Conservation (phyloP, 129 eudicot genomes). For the Lactuca sativa region DNA sequence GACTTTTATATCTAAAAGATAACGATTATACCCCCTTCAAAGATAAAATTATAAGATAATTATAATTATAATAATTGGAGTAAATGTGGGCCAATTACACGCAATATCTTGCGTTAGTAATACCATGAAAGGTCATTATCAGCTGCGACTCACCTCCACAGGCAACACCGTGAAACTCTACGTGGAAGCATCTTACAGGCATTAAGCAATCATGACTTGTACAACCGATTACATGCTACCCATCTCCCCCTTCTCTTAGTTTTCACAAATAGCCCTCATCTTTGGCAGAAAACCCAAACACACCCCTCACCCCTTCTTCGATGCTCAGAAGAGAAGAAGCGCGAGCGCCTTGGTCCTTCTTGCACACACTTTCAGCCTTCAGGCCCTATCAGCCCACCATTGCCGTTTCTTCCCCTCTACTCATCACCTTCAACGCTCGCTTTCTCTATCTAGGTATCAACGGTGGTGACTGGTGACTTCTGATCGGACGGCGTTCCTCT, state of each 20-base stretch:
- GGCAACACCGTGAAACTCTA: background rate
- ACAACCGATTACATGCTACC: conserved; percentile 22
- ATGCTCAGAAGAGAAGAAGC: conserved; percentile 27
- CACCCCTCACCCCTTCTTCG: conserved; percentile 35
- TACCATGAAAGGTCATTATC: conserved; percentile 16
- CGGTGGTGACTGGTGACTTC: conserved; percentile 24
- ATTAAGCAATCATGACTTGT: background rate
- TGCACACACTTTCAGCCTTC: conserved; percentile 22
- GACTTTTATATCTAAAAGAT: too few species aligned
- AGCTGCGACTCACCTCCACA: background rate
- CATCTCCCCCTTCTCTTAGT: background rate
- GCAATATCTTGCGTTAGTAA: conserved; percentile 7
- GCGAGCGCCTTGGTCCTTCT: conserved; percentile 26
- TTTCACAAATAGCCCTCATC: conserved; percentile 22
- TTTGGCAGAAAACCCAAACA: conserved; percentile 11
- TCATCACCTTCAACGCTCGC: conserved; percentile 14
- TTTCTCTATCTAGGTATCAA: conserved; percentile 17
- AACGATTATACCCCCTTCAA: too few species aligned
- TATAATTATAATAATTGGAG: too few species aligned
- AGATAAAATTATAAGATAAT: too few species aligned
- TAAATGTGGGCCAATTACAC: background rate
- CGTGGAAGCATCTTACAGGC: conserved; percentile 22
- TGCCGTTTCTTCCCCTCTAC: conserved; percentile 8
- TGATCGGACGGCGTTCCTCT: conserved; percentile 46
- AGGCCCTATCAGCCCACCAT: conserved; percentile 17